phyloP scores from a whole-genome alignment of 805 yeast genomes.

The Scheffersomyces stipitis region DNA sequence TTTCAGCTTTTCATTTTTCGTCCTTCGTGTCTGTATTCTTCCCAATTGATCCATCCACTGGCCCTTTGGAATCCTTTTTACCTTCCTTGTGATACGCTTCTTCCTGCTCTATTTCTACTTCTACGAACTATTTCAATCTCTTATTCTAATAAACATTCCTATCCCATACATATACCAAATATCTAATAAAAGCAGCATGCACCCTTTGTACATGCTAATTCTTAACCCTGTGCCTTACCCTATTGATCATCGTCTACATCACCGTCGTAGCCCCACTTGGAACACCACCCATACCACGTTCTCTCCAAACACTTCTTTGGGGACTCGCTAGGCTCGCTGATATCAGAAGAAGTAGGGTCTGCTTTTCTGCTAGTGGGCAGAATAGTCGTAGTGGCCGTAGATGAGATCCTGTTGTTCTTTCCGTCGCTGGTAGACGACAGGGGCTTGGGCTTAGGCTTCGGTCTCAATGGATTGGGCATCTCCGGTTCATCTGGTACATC shows the following conservation, averaged over 20 bases:
- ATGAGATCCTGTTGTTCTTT: slow-evolving; percentile 1
- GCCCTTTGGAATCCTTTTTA: slow-evolving; percentile 18
- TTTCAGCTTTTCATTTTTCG: too few relatives aligned
- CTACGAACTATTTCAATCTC: too few relatives aligned
- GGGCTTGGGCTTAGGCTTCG: slow-evolving; percentile 14
- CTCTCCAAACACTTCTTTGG: slow-evolving; percentile 52
- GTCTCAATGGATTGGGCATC: slow-evolving; percentile 38
- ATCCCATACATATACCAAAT: too few relatives aligned
- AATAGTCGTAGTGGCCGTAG: slow-evolving; percentile 2
- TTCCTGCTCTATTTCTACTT: slow-evolving; percentile 1
- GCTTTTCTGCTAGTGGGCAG: not conserved
- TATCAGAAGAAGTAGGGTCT: not conserved
- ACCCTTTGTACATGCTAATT: too few relatives aligned
- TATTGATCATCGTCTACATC: slow-evolving; percentile 14
- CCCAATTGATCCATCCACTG: too few relatives aligned
- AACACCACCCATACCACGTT: slow-evolving; percentile 70
- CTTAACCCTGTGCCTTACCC: too few relatives aligned
- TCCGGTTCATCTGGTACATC: slow-evolving; percentile 36
- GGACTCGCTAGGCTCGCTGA: slow-evolving; percentile 15
- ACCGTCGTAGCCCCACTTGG: slow-evolving; percentile 43
- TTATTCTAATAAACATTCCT: too few relatives aligned
- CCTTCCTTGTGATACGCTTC: slow-evolving; percentile 7
- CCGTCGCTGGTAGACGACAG: not conserved
- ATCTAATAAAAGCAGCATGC: too few relatives aligned
- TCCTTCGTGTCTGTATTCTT: too few relatives aligned